Evolutionary conservation across 164 flowering plant genomes (phyloP).

Genomic region (Liriodendron chinense): DNA sequence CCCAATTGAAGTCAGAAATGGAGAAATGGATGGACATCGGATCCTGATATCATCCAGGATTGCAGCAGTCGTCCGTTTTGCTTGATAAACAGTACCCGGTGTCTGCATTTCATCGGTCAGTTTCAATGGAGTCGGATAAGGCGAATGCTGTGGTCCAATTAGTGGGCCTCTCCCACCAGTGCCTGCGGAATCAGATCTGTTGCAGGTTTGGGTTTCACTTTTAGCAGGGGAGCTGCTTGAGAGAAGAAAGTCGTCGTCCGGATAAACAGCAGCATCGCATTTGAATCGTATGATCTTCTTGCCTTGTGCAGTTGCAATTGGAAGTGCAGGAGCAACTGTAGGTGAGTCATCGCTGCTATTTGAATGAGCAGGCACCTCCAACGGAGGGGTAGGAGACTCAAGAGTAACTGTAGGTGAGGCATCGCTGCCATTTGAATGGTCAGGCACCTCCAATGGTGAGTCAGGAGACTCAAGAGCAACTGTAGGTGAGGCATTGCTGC

Average conservation of each 20-base stretch:
- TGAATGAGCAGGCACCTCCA: conserved; percentile 6
- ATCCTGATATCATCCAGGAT: conserved; percentile 42
- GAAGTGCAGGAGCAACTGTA: conserved; percentile 21
- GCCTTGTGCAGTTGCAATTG: conserved; percentile 24
- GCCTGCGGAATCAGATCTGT: conserved; percentile 24
- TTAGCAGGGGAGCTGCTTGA: neutral
- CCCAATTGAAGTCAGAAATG: conserved; percentile 50
- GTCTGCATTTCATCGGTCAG: conserved; percentile 87
- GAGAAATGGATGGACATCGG: conserved; percentile 70
- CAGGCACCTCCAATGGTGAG: neutral
- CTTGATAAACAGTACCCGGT: conserved; percentile 82
- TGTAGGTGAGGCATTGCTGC: conserved; percentile 12
- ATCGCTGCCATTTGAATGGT: conserved; percentile 7
- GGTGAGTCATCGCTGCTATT: conserved; percentile 9
- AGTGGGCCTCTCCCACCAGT: conserved; percentile 8
- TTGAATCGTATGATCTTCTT: conserved; percentile 67
- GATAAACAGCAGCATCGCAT: conserved; percentile 23
- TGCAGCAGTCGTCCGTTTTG: conserved; percentile 27
- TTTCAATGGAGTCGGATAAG: conserved; percentile 66
- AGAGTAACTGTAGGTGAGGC: conserved; percentile 23
- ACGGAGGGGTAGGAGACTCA: no score
- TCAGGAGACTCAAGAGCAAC: conserved; percentile 20
- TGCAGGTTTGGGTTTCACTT: conserved; percentile 1
- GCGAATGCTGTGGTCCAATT: conserved; percentile 35
- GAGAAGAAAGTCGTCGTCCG: neutral